Evolutionary conservation across 805 yeast genomes (phyloP), one percentile per base, ranked within the genome.

Genomic region (Jamesozyma lodderae): DNA sequence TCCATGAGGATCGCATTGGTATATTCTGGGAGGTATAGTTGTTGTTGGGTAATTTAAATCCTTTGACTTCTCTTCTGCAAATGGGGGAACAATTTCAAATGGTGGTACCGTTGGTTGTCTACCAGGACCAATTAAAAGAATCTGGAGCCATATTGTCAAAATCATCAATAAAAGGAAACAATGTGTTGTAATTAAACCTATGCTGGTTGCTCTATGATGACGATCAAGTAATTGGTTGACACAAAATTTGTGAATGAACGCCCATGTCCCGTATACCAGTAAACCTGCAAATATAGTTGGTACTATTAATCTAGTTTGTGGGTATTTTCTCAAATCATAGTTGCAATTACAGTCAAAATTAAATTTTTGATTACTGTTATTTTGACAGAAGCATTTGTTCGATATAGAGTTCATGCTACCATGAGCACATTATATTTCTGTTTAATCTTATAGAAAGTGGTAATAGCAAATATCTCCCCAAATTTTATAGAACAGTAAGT

Each of bases 1-100:
- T 0, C 97, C 96, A 40, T 72, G 67, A 8, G 62, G 63, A 54
- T 82, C 87, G 55, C 94, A 82, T 14, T 69, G 53, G 53, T 85
- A 88, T 18, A 69, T 62, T 1, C 58, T 66, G 0, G 94, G 92
- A 1, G 77, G 69, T 0, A 55, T 52, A 3, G 62, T 55, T 8
- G 64, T 52, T 20, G 40, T 31, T 13, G 30, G 24, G n/a, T 21
- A 35, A 20, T 35, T 38, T n/a, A 14, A n/a, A 20, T 14, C 29
- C 13, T 21, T 16, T 6, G 28, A 20, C 11, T 5, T 22, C n/a
- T n/a, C n/a, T n/a, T n/a, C n/a, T n/a, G n/a, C n/a, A n/a, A n/a
- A n/a, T 19, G 35, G 41, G 25, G 46, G 37, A 13, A 47, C 10
- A 4, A 53, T 36, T 37, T 41, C 40, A 29, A 45, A 53, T 3